Evolutionary conservation across 2,329 filamentous ascomycete species (phyloP).

Genomic region (Colletotrichum somersetense): DNA sequence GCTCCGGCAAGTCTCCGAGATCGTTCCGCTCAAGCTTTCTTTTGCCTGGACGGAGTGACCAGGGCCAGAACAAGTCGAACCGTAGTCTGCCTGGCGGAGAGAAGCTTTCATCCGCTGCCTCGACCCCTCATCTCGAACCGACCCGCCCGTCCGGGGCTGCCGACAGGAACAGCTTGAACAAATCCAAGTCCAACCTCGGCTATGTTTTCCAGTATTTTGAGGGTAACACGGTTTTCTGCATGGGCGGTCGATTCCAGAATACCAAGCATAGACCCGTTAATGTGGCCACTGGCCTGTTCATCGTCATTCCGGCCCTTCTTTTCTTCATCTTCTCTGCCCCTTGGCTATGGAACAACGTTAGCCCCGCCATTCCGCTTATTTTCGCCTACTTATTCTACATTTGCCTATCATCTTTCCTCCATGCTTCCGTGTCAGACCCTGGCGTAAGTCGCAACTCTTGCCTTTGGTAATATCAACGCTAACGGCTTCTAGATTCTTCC

Average conservation of each 20-base stretch:
- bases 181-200: constrained; percentile 62
- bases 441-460: constrained; percentile 75
- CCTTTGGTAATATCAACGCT: neutral
- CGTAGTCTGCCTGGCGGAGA: constrained; percentile 77
- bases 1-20: constrained; percentile 77
- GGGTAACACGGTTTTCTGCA: constrained; percentile 92
- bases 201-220: constrained; percentile 79
- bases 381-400: constrained; percentile 95
- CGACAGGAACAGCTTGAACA: constrained; percentile 31
- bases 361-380: constrained; percentile 87
- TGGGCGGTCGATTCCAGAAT: constrained; percentile 89
- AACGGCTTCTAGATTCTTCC: constrained; percentile 78
- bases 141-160: constrained; percentile 52
- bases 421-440: constrained; percentile 92
- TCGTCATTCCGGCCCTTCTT: constrained; percentile 82
- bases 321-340: constrained; percentile 90
- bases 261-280: constrained; percentile 90
- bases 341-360: constrained; percentile 88
- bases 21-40: constrained; percentile 84
- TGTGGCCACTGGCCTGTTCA: constrained; percentile 82
- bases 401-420: constrained; percentile 92
- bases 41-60: constrained; percentile 69
- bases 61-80: constrained; percentile 61
- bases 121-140: constrained; percentile 75
- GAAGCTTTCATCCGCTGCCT: constrained; percentile 84